Evolutionary conservation across 192 early-diverging fungal species (phyloP).

Genomic region (Allomyces macrogynus): DNA sequence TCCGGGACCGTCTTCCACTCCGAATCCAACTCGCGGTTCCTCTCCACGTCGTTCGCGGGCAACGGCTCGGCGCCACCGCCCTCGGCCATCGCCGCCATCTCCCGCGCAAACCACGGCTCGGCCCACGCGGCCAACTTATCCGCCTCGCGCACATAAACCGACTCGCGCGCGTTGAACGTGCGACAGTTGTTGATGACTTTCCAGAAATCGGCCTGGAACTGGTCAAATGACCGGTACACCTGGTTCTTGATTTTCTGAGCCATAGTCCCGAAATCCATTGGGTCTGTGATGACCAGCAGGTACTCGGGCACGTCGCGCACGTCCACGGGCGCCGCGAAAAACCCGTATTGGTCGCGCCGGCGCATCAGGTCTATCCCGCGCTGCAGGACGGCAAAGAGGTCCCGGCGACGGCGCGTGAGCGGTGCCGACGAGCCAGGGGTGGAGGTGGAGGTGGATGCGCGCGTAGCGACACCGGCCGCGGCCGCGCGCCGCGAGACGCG

Average conservation of each 20-base stretch:
- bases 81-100: slow-evolving; percentile 5
- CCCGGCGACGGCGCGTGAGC: neutral
- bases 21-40: no score
- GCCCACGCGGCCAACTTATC: slow-evolving; percentile 57
- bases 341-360: slow-evolving; percentile 59
- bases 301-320: slow-evolving; percentile 57
- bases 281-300: slow-evolving; percentile 47
- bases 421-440: no score
- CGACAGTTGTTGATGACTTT: slow-evolving; percentile 61
- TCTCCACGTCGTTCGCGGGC: neutral
- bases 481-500: no score
- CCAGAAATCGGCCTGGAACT: slow-evolving; percentile 55
- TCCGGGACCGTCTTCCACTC: no score
- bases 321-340: slow-evolving; percentile 75
- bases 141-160: slow-evolving; percentile 58
- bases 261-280: slow-evolving; percentile 91
- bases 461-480: no score
- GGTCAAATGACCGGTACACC: slow-evolving; percentile 39
- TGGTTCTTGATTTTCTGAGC: slow-evolving; percentile 39
- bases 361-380: neutral
- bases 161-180: slow-evolving; percentile 63
- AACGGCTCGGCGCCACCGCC: neutral
- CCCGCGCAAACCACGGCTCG: slow-evolving; percentile 45
- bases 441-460: no score
- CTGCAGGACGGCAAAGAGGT: no score